These are phyloP conservation scores for Leptographium flavum DNA, from an alignment of 2,329 filamentous ascomycete species.

Conservation along the genomic window DNA sequence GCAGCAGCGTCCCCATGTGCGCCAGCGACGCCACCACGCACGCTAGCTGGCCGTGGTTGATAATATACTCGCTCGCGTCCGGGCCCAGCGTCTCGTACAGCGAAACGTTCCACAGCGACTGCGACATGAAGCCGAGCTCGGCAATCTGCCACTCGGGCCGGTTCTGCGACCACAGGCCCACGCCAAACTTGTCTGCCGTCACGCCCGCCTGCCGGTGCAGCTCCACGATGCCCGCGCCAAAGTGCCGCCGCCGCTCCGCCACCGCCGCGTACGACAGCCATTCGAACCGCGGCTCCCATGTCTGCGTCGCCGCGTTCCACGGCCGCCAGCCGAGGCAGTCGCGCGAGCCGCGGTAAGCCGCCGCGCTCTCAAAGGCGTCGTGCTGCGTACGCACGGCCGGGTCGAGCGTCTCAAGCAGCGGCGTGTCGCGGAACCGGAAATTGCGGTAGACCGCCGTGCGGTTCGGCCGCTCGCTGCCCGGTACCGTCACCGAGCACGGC, in stretches of 20 bases:
- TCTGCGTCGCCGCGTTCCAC: slow-evolving; percentile 61
- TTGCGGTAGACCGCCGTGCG: slow-evolving; percentile 71
- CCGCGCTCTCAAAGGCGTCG: slow-evolving; percentile 63
- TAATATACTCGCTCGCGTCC: slow-evolving; percentile 85
- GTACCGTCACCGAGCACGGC: slow-evolving; percentile 65
- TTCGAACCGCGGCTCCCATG: slow-evolving; percentile 58
- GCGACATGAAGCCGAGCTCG: slow-evolving; percentile 80
- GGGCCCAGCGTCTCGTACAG: slow-evolving; percentile 93
- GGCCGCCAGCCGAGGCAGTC: slow-evolving; percentile 68
- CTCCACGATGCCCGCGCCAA: slow-evolving; percentile 75
- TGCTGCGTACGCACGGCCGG: slow-evolving; percentile 58
- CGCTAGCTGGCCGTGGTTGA: slow-evolving; percentile 70
- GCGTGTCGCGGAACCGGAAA: slow-evolving; percentile 59
- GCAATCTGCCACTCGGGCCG: slow-evolving; percentile 77
- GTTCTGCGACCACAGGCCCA: slow-evolving; percentile 80
- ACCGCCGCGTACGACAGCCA: slow-evolving; percentile 77
- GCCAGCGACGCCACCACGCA: slow-evolving; percentile 67
- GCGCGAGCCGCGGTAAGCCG: slow-evolving; percentile 46
- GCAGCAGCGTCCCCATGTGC: slow-evolving; percentile 69
- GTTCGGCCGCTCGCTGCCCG: slow-evolving; percentile 58
- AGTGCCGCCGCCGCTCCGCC: slow-evolving; percentile 64
- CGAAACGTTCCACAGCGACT: slow-evolving; percentile 78
- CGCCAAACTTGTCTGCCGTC: slow-evolving; percentile 50
- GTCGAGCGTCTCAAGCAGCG: slow-evolving; percentile 57
- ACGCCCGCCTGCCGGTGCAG: slow-evolving; percentile 62